Evolutionary conservation across 1,139 yeast genomes (phyloP).

Genomic region (Suhomyces kunorum): DNA sequence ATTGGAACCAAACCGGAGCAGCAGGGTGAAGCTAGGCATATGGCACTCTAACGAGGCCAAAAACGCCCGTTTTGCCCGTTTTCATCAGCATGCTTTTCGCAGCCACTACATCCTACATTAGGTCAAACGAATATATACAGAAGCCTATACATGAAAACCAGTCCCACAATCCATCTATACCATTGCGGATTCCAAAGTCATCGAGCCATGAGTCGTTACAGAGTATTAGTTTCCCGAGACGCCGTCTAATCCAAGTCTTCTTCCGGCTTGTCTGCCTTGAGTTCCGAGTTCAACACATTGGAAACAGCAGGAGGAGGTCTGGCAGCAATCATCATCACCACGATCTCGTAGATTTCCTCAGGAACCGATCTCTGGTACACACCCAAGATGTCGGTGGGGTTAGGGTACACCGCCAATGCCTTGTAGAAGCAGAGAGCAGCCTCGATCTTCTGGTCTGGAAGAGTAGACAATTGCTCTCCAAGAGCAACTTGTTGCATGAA

Average conservation of each 20-base stretch:
- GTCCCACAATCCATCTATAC: conserved; percentile 11
- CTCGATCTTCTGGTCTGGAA: conserved; percentile 63
- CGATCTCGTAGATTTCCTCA: conserved; percentile 74
- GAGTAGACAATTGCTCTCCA: conserved; percentile 72
- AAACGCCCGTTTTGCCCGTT: too few relatives aligned
- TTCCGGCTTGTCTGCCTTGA: conserved; percentile 28
- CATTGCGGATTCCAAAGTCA: conserved; percentile 10
- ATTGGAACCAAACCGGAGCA: too few relatives aligned
- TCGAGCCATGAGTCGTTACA: conserved; percentile 9
- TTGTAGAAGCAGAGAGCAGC: conserved; percentile 92
- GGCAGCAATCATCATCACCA: conserved; percentile 85
- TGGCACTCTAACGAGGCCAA: too few relatives aligned
- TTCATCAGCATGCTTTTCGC: conserved; percentile 1
- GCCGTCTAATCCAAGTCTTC: conserved; percentile 40
- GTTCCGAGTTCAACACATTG: conserved; percentile 52
- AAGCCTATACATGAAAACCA: conserved; percentile 6
- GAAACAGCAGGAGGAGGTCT: conserved; percentile 85
- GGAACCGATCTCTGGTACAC: conserved; percentile 89
- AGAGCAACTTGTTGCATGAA: conserved; percentile 81
- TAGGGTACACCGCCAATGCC: conserved; percentile 92
- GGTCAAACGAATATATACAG: conserved; percentile 9
- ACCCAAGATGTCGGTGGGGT: conserved; percentile 86
- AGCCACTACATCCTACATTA: not conserved
- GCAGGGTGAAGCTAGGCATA: too few relatives aligned
- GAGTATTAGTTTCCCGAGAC: not conserved